Evolutionary conservation across 1,139 yeast species (phyloP).

Genomic region (Candida dubliniensis): DNA sequence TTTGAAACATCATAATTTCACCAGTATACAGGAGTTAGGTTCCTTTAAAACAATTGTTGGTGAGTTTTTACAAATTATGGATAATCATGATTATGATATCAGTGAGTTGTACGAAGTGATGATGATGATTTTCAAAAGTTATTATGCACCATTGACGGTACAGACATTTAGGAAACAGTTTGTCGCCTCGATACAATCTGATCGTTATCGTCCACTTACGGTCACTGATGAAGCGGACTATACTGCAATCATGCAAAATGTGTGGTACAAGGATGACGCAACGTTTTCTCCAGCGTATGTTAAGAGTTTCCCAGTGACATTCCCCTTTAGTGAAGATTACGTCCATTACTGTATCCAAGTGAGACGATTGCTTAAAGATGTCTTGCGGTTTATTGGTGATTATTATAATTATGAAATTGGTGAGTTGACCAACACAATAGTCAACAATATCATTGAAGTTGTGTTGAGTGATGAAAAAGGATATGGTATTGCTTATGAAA

Average conservation of each 20-base stretch:
- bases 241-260: constrained; percentile 58
- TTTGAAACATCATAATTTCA: constrained; percentile 30
- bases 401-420: constrained; percentile 55
- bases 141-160: constrained; percentile 58
- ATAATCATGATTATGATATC: constrained; percentile 64
- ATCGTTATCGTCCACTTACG: constrained; percentile 85
- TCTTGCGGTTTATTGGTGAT: constrained; percentile 62
- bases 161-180: constrained; percentile 64
- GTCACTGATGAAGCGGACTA: constrained; percentile 62
- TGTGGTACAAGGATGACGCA: constrained; percentile 69
- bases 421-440: constrained; percentile 47
- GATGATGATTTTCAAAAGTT: constrained; percentile 55
- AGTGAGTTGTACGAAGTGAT: constrained; percentile 63
- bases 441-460: constrained; percentile 65
- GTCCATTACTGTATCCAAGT: constrained; percentile 81
- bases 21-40: constrained; percentile 31
- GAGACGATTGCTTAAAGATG: constrained; percentile 55
- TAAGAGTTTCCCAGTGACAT: constrained; percentile 56
- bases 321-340: constrained; percentile 88
- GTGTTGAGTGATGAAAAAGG: constrained; percentile 55
- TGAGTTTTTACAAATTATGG: constrained; percentile 73
- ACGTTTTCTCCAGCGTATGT: constrained; percentile 41
- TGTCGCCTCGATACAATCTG: constrained; percentile 63
- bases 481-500: constrained; percentile 64
- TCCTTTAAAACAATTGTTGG: constrained; percentile 61